phyloP scores from a whole-genome alignment of 768 basidiomycete species.

The Neoboletus subvelutipes region DNA sequence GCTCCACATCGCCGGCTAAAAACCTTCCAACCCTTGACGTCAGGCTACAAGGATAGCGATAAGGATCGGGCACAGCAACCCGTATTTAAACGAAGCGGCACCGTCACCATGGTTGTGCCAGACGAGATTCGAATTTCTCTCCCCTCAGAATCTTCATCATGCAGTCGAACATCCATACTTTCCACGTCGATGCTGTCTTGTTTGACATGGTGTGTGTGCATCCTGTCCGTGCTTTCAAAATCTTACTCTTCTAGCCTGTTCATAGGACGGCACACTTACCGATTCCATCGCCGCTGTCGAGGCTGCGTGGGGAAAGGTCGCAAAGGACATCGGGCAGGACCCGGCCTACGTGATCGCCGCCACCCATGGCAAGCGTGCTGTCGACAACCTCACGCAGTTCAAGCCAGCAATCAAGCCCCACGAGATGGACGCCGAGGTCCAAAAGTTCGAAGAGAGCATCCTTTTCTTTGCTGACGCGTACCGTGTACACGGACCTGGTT shows the following conservation, averaged over 20 bases:
- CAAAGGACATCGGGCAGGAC: constrained; percentile 65
- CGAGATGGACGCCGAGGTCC: constrained; percentile 58
- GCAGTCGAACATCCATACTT: constrained; percentile 32
- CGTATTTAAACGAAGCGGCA: constrained; percentile 26
- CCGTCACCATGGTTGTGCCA: not conserved
- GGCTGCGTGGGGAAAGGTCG: constrained; percentile 74
- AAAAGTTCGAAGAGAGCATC: constrained; percentile 63
- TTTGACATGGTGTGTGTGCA: constrained; percentile 60
- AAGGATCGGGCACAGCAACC: not conserved
- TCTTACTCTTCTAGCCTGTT: constrained; percentile 28
- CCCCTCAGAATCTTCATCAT: constrained; percentile 9
- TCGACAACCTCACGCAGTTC: constrained; percentile 68
- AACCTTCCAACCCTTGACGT: constrained; percentile 30
- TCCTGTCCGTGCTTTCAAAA: constrained; percentile 4
- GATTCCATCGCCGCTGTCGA: constrained; percentile 75
- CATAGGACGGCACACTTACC: constrained; percentile 67
- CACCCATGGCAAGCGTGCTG: constrained; percentile 76
- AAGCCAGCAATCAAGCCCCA: constrained; percentile 53
- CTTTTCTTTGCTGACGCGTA: constrained; percentile 67
- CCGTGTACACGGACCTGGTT: constrained; percentile 42
- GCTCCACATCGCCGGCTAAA: constrained; percentile 2
- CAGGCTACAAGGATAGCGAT: constrained; percentile 14
- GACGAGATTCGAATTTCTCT: constrained; percentile 14
- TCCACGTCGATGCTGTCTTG: constrained; percentile 57
- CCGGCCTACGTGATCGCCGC: constrained; percentile 66